Conservation (phyloP, 208 protist species). For the Acanthamoeba healyi region DNA sequence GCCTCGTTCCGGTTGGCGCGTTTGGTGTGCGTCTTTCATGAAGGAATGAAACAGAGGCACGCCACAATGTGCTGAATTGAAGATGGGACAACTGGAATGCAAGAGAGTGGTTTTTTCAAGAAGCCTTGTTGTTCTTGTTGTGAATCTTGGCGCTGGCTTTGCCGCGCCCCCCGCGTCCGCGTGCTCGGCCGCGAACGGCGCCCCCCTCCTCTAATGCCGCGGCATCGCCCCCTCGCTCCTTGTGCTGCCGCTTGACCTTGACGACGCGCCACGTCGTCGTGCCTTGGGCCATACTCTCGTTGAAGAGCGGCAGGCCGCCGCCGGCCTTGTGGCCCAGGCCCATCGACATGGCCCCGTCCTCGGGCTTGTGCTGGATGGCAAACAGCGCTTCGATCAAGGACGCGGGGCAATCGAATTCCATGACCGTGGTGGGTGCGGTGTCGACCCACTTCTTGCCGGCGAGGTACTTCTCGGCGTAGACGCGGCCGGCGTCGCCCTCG, state of each 20-base stretch:
- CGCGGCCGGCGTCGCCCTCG: slow-evolving; percentile 75
- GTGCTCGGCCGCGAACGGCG: neutral
- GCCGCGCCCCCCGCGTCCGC: neutral
- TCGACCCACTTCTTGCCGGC: slow-evolving; percentile 81
- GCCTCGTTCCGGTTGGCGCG: too few species aligned
- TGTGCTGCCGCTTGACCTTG: slow-evolving; percentile 78
- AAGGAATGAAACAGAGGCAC: too few species aligned
- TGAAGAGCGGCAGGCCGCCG: slow-evolving; percentile 79
- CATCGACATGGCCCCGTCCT: slow-evolving; percentile 84
- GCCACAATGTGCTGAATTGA: too few species aligned
- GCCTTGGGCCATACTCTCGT: slow-evolving; percentile 69
- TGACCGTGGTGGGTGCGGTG: slow-evolving; percentile 80
- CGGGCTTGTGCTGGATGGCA: slow-evolving; percentile 81
- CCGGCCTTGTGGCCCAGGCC: slow-evolving; percentile 83
- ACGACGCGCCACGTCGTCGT: slow-evolving; percentile 78
- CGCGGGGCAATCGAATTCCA: slow-evolving; percentile 81
- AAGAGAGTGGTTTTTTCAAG: too few species aligned
- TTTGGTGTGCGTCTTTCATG: too few species aligned
- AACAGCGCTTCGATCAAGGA: slow-evolving; percentile 74
- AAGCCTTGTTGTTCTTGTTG: too few species aligned
- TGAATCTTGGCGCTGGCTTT: too few species aligned
- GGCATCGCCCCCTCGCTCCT: neutral
- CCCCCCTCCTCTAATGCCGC: neutral
- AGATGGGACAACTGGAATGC: too few species aligned
- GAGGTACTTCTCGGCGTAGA: slow-evolving; percentile 83